Evolutionary conservation across 352 stramenopile species (phyloP).

Genomic region (Phytophthora sp.): DNA sequence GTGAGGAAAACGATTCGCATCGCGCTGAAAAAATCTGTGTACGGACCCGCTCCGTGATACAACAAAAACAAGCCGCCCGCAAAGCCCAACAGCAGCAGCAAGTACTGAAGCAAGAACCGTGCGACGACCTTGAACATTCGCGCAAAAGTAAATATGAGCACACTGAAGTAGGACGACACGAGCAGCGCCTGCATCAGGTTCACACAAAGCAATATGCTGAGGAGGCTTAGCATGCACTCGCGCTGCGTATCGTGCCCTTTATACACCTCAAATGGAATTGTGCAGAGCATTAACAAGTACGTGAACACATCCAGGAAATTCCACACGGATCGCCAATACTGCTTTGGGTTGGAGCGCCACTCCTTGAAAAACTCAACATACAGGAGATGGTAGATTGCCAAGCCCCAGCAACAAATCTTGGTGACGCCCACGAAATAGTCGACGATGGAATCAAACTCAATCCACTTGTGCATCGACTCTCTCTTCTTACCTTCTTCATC

Average conservation of each 20-base stretch:
- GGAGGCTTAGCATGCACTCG: conserved; percentile 55
- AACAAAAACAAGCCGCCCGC: conserved; percentile 52
- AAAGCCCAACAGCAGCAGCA: conserved; percentile 57
- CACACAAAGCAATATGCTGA: conserved; percentile 58
- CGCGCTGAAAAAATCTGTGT: conserved; percentile 52
- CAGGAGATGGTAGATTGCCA: conserved; percentile 57
- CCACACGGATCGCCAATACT: conserved; percentile 64
- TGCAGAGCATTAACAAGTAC: conserved; percentile 51
- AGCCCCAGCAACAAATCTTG: conserved; percentile 48
- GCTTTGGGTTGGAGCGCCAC: conserved; percentile 40
- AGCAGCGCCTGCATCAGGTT: conserved; percentile 64
- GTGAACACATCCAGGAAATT: conserved; percentile 61
- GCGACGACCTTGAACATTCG: conserved; percentile 63
- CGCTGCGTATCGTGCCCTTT: conserved; percentile 39
- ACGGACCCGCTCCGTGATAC: conserved; percentile 46
- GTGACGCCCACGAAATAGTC: conserved; percentile 51
- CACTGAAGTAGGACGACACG: conserved; percentile 63
- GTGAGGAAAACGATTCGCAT: conserved; percentile 65
- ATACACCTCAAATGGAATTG: conserved; percentile 54
- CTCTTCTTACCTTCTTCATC: conserved; percentile 35
- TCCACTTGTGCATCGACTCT: conserved; percentile 43
- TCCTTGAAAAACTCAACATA: conserved; percentile 72
- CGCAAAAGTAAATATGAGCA: conserved; percentile 72
- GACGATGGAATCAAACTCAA: conserved; percentile 41
- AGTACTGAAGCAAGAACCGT: conserved; percentile 62